Percentiles rank a stretch among this genome's conserved stretches.
These are phyloP conservation scores for Hanseniaspora meyeri DNA, from an alignment of 805 yeast genomes.

Conservation along the genomic window DNA sequence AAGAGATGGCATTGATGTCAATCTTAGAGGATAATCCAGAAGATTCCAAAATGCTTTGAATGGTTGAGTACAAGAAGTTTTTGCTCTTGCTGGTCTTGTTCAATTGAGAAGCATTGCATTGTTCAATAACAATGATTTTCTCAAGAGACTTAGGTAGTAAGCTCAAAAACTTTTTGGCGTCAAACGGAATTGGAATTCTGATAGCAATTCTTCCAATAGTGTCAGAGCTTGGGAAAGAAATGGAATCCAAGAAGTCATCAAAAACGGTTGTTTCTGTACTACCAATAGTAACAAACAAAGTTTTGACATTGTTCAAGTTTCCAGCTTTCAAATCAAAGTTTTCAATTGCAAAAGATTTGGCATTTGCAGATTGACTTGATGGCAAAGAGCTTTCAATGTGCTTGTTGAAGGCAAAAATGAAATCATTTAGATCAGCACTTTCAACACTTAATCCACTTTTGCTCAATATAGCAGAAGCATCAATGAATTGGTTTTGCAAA, in stretches of 20 bases:
- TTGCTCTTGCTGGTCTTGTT: slow-evolving; percentile 2
- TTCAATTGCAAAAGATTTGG: background rate
- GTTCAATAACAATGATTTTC: slow-evolving; percentile 57
- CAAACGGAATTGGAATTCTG: slow-evolving; percentile 74
- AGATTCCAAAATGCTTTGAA: slow-evolving; percentile 19
- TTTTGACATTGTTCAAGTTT: slow-evolving; percentile 49
- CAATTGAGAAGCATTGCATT: slow-evolving; percentile 24
- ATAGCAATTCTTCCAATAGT: slow-evolving; percentile 54
- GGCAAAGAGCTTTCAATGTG: background rate
- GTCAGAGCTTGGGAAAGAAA: slow-evolving; percentile 27
- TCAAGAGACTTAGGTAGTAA: slow-evolving; percentile 47
- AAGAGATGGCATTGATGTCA: slow-evolving; percentile 42
- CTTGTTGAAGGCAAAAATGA: slow-evolving; percentile 14
- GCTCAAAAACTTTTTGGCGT: slow-evolving; percentile 44
- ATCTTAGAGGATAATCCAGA: slow-evolving; percentile 20
- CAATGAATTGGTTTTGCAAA: background rate
- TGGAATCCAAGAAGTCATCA: slow-evolving; percentile 22
- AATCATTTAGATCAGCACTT: slow-evolving; percentile 16
- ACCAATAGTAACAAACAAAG: slow-evolving; percentile 76
- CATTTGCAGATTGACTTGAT: background rate
- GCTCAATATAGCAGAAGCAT: slow-evolving; percentile 11
- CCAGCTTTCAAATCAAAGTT: slow-evolving; percentile 7
- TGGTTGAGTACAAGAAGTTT: slow-evolving; percentile 14
- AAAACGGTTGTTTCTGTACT: slow-evolving; percentile 51
- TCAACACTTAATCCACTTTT: slow-evolving; percentile 19